Base-by-base conservation (phyloP, 208 protist genomes). In the Wallacemonas sp. region DNA sequence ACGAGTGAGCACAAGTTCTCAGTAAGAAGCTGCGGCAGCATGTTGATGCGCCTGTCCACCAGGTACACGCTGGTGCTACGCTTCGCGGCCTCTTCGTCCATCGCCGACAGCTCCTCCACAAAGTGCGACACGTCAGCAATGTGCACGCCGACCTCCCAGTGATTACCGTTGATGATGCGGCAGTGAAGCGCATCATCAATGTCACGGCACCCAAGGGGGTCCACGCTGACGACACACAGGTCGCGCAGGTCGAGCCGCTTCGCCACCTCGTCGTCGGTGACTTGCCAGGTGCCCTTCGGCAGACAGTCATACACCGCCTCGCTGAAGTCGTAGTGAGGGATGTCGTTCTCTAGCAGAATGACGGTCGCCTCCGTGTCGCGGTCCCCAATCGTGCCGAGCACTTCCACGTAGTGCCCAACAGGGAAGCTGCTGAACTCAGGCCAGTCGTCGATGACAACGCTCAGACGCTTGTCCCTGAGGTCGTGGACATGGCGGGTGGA, bases 81-180 rank as follows among this genome's bases (percentile, higher is more conserved):
- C 54, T 97, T 93, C 0, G 74, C 64, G 1, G 98, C 93, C 69
- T 99, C 97, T 24, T 91, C 73, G 68, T 99, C 98, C 63, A 99
- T 89, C 6, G 91, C 44, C 1, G 94, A 92, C 24, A 85, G 77
- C 55, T 98, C 92, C 19, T 83, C 70, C 5, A 99, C 71, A 81
- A 99, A 99, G 78, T 98, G 81, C 3, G 96, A 90, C 0, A 99
- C 98, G 73, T 99, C 98, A 13, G 98, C 98, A 68, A 99, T 99
- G 76, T 99, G 97, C 50, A 99, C 97, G 50, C 97, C 97, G 21
- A 99, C 84, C 69, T 98, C 89, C 29, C 97, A 53, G 68, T 96
- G 81, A 37, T 89, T 91, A 41, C 82, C 78, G 42, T 83, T 80
- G 17, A 98, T 73, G 38, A 76, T 54, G n/a, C 85, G 82, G 71